Conservation (phyloP, 139 green algal genomes). For the Bryopsis sp. region DNA sequence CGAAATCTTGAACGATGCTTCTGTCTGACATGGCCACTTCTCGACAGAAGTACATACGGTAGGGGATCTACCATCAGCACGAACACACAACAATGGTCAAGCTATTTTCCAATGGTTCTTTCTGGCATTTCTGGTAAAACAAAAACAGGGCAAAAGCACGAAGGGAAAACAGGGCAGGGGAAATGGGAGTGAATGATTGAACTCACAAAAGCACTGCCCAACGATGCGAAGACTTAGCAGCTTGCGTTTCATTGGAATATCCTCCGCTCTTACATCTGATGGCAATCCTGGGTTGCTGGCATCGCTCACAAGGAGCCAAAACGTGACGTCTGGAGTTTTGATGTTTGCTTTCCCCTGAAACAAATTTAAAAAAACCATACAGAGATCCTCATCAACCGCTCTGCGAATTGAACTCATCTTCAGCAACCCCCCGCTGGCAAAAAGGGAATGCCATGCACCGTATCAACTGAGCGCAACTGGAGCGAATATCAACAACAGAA, state of each 20-base stretch:
- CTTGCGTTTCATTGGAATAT: neutral
- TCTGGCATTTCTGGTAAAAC: conserved; percentile 12
- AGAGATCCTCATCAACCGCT: too few species aligned
- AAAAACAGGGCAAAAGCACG: conserved; percentile 1
- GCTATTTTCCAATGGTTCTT: neutral
- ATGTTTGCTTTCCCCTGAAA: conserved; percentile 32
- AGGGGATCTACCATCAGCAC: conserved; percentile 31
- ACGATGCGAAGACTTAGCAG: too few species aligned
- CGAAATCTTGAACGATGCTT: conserved; percentile 37
- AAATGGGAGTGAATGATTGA: too few species aligned
- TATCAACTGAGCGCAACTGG: too few species aligned
- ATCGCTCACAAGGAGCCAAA: conserved; percentile 43
- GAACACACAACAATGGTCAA: neutral
- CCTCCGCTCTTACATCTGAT: neutral
- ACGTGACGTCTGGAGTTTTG: conserved; percentile 37
- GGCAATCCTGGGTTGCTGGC: conserved; percentile 23
- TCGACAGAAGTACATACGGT: conserved; percentile 69
- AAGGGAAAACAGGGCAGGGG: neutral
- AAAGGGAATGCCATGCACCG: too few species aligned
- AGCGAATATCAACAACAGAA: too few species aligned
- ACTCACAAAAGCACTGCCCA: too few species aligned
- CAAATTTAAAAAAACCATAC: too few species aligned
- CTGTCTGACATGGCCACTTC: conserved; percentile 41
- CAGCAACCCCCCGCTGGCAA: too few species aligned
- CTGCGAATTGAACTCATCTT: neutral